Conservation (phyloP, 2,329 filamentous ascomycete genomes). For the Helotiales sp. region DNA sequence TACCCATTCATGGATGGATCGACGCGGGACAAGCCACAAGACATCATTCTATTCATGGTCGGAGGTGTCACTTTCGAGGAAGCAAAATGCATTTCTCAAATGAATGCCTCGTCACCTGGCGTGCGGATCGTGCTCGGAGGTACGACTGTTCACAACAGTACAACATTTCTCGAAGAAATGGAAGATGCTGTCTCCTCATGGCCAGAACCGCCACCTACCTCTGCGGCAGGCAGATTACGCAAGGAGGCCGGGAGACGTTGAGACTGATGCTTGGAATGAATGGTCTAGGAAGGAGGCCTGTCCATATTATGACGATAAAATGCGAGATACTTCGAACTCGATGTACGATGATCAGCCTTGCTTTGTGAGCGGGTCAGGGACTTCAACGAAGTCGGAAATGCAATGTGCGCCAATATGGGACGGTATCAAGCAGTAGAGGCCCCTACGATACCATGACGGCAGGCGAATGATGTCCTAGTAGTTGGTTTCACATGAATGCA, state of each 20-base stretch:
- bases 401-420: no score
- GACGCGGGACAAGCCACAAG: constrained; percentile 93
- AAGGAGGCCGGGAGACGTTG: constrained; percentile 33
- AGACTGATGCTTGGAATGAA: no score
- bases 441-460: no score
- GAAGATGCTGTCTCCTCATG: constrained; percentile 84
- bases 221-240: constrained; percentile 35
- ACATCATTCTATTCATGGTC: constrained; percentile 92
- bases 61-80: constrained; percentile 96
- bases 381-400: no score
- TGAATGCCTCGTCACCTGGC: constrained; percentile 88
- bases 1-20: constrained; percentile 93
- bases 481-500: no score
- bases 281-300: no score
- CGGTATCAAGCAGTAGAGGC: no score
- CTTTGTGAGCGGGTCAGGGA: no score
- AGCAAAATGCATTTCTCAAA: constrained; percentile 90
- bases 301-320: no score
- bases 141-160: constrained; percentile 84
- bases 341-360: no score
- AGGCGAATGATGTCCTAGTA: no score
- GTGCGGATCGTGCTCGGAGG: constrained; percentile 87
- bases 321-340: no score
- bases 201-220: constrained; percentile 61
- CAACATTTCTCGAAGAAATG: constrained; percentile 86